Base-by-base conservation (phyloP, 495 filamentous ascomycete genomes). In the Elasticomyces elasticus region DNA sequence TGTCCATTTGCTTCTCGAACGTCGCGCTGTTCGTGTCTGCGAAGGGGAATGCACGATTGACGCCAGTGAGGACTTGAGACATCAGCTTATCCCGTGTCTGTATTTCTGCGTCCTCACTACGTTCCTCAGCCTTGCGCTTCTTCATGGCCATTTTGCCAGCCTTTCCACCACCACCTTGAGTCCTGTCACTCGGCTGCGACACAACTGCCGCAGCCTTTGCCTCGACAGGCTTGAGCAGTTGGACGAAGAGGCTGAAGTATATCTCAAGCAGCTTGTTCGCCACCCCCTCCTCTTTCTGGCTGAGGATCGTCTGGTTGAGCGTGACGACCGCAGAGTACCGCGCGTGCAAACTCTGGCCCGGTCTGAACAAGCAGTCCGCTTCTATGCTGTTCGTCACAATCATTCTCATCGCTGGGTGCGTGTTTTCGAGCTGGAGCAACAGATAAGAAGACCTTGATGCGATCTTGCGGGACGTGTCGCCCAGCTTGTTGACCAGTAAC, bases 311-410 rank as follows among this genome's bases (percentile, higher is more conserved):
- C 70, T 98, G 92, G 69, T 98, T 98, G 35, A 98, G 69, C 1
- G 92, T 95, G 63, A 95, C 97, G 65, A 91, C 82, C 24, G 90
- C 90, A 62, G 95, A 96, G 69, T 98, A 98, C 64, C 85, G 91
- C 23, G 94, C 87, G 54, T 94, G 86, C 22, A 81, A 68, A 63
- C 77, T 89, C 64, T 97, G 92, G 6, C 87, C 85, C 0, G 91
- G 85, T 11, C 86, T 79, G 63, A 95, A 87, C 10, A 98, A 75
- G 17, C 95, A 73, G 62, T 97, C 94, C 27, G 79, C 77, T 67
- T 97, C 89, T 13, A 97, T 83, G 19, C 79, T 76, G 55, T 78
- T 81, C 62, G 95, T 83, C 57, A 97, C 83, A 20, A 89, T 80
- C 13, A 78, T 74, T 64, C 95, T 97, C 92, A 98, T 98, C 31